These are phyloP conservation scores for Phytophthora ramorum DNA, from an alignment of 352 stramenopile genomes.

Conservation along the genomic window DNA sequence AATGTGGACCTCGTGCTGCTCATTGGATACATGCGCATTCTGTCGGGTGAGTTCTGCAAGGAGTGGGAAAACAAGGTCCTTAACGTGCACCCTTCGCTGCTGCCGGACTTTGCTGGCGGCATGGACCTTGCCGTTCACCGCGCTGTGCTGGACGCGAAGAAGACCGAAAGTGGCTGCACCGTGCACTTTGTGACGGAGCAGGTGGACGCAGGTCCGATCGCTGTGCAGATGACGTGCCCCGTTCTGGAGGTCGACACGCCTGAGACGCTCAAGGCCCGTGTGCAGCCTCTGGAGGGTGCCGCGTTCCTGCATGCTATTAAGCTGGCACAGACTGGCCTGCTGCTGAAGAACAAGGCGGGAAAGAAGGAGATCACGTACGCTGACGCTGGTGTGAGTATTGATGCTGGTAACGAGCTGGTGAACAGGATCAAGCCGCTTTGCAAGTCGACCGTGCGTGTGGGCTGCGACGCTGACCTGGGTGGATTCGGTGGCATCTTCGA, in stretches of 20 bases:
- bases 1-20: constrained; percentile 97
- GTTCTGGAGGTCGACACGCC: constrained; percentile 93
- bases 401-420: constrained; percentile 96
- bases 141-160: constrained; percentile 96
- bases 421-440: constrained; percentile 98
- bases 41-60: constrained; percentile 95
- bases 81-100: constrained; percentile 99
- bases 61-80: constrained; percentile 96
- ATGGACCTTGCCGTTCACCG: constrained; percentile 99
- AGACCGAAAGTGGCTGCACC: constrained; percentile 97
- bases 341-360: constrained; percentile 57
- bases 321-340: constrained; percentile 73
- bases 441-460: constrained; percentile 95
- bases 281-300: constrained; percentile 96
- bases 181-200: constrained; percentile 98
- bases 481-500: constrained; percentile 99
- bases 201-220: constrained; percentile 98
- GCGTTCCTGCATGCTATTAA: constrained; percentile 92
- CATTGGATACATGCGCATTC: constrained; percentile 99
- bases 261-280: constrained; percentile 96
- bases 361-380: constrained; percentile 97
- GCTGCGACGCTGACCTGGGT: constrained; percentile 96
- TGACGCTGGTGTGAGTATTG: constrained; percentile 98
- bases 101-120: constrained; percentile 98
- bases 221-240: constrained; percentile 95